Conservation (phyloP, 148 eudicot genomes). For the Chenopodium quinoa region DNA sequence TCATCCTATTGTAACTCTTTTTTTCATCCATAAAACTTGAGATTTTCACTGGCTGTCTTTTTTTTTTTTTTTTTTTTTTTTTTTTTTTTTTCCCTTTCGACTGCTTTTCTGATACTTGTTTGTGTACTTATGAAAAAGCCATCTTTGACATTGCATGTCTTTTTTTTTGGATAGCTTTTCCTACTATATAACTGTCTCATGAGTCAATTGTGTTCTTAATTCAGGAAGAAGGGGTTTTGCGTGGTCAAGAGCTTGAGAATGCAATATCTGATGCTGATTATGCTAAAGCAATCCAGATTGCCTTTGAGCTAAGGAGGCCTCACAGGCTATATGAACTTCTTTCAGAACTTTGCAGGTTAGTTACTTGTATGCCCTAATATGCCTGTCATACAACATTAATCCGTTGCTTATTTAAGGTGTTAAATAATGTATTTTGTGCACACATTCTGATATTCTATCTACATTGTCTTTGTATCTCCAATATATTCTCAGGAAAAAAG, state of each 20-base stretch:
- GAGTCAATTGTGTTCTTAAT: constrained; percentile 22
- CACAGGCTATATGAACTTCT: constrained; percentile 87
- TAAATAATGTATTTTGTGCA: not conserved
- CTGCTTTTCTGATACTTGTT: not conserved
- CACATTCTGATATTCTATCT: not conserved
- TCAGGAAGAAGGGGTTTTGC: constrained; percentile 87
- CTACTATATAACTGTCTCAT: not conserved
- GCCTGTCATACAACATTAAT: not conserved
- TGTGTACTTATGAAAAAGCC: no score
- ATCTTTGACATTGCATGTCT: no score
- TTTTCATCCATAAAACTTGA: not conserved
- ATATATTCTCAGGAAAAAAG: constrained; percentile 50
- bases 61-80: not conserved
- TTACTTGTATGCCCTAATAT: not conserved
- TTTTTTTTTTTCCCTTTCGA: no score
- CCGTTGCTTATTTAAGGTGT: not conserved
- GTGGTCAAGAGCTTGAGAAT: constrained; percentile 91
- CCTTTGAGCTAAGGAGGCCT: constrained; percentile 90
- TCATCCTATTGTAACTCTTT: not conserved
- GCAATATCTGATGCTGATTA: constrained; percentile 84
- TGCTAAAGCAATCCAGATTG: constrained; percentile 79
- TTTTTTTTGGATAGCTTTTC: not conserved
- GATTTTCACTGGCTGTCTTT: not conserved
- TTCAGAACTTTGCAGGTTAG: constrained; percentile 73
- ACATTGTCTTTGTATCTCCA: constrained; percentile 5